Base-by-base conservation (phyloP, 805 yeast species). In the Yarrowia keelungensis region DNA sequence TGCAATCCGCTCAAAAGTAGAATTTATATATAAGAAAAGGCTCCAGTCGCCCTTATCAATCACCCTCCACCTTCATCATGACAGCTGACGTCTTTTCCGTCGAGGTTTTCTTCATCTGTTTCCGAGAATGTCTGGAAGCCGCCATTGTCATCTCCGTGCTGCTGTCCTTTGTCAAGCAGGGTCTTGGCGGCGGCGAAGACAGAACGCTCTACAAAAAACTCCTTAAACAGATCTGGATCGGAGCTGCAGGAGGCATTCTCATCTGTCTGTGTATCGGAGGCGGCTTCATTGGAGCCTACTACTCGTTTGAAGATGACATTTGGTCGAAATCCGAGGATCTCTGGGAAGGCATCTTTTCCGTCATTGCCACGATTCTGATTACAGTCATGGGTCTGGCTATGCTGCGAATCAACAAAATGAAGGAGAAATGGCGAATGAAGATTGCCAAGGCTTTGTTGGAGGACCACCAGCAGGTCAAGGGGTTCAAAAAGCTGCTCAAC, bases 311-410 rank as follows among this genome's bases (percentile, higher is more conserved):
- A 72, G 86, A 86, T 68, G 97, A 94, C 84, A 85, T 94, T 72
- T 94, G 97, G 90, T 84, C 94, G 67, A 77, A 79, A 15, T 87
- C 97, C 16, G 99, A 94, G 79, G 98, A 94, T 78, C 78, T 94
- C 69, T 94, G 98, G 98, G 99, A 94, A 84, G 98, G 98, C 82
- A 83, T 91, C 69, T 92, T 94, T 77, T 91, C 96, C 80, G 81
- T 94, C 73, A 87, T 94, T 78, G 99, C 98, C 93, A 86, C 97
- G 0, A 81, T 91, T 58, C 86, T 94, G 86, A 94, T 94, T 76
- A 86, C 97, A 12, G 74, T 89, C 74, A 93, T 94, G 98, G 99
- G 97, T 78, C 85, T 94, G 75, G 97, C 98, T 69, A 91, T 94
- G 97, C 85, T 94, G 76, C 87, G 98, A 80, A 85, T 94, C 79